These are phyloP conservation scores for Aureobasidium subglaciale DNA, from an alignment of 2,329 filamentous ascomycete genomes.

Conservation along the genomic window DNA sequence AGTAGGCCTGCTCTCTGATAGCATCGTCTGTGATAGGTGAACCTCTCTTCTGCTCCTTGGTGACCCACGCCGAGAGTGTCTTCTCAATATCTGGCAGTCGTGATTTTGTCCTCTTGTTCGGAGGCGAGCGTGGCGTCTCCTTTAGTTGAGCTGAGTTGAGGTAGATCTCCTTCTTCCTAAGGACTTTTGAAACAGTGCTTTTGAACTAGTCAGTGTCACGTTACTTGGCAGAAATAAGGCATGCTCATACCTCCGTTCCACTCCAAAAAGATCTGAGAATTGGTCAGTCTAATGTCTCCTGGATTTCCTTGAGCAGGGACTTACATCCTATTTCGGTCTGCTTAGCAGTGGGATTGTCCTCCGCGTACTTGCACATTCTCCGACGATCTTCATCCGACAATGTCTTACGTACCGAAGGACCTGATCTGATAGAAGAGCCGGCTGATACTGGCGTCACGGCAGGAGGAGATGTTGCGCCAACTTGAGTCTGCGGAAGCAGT, in stretches of 20 bases:
- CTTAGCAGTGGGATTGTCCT: constrained; percentile 82
- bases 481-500: constrained; percentile 48
- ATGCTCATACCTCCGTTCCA: constrained; percentile 79
- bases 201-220: constrained; percentile 18
- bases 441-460: constrained; percentile 45
- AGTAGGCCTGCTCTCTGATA: constrained; percentile 74
- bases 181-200: constrained; percentile 97
- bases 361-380: constrained; percentile 88
- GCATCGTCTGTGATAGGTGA: constrained; percentile 67
- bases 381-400: constrained; percentile 85
- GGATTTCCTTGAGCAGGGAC: constrained; percentile 25
- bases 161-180: constrained; percentile 92
- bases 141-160: constrained; percentile 49
- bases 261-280: constrained; percentile 70
- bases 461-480: constrained; percentile 41
- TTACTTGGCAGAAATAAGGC: neutral
- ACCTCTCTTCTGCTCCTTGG: constrained; percentile 72
- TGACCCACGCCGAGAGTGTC: constrained; percentile 79
- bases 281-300: neutral
- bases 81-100: constrained; percentile 89
- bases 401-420: constrained; percentile 51
- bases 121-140: constrained; percentile 3
- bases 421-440: constrained; percentile 38
- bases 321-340: constrained; percentile 91
- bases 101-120: constrained; percentile 60